Evolutionary conservation across 345 rosid species (phyloP).

Genomic region (Lepidium didymum): DNA sequence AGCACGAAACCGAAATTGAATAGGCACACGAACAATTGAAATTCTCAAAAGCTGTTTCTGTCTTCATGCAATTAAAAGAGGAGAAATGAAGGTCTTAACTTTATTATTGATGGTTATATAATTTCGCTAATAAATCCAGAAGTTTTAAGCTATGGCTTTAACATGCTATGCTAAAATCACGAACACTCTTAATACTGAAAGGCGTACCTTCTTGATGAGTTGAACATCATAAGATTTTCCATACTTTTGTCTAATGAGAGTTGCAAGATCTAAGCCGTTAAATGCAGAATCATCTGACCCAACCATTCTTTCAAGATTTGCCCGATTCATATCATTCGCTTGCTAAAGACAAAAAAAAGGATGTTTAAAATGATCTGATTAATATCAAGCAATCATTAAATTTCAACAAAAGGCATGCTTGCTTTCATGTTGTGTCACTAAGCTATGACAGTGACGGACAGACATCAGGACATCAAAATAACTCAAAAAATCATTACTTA

Average conservation of each 20-base stretch:
- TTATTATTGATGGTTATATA: neutral
- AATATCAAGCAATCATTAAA: neutral
- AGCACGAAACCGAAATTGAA: neutral
- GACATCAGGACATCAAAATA: neutral
- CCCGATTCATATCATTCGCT: slow-evolving; percentile 50
- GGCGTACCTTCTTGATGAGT: slow-evolving; percentile 77
- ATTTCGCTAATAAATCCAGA: neutral
- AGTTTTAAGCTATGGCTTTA: neutral
- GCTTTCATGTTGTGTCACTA: neutral
- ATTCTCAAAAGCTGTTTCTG: neutral
- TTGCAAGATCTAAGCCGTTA: slow-evolving; percentile 88
- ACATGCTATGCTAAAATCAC: neutral
- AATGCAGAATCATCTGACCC: slow-evolving; percentile 86
- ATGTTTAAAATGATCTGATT: neutral
- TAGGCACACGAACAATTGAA: neutral
- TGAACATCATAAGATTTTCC: slow-evolving; percentile 95
- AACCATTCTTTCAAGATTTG: slow-evolving; percentile 83
- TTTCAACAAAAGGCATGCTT: neutral
- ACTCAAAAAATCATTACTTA: neutral
- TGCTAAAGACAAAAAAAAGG: slow-evolving; percentile 31
- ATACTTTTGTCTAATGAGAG: slow-evolving; percentile 85
- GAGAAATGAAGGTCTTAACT: neutral
- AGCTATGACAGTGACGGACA: neutral
- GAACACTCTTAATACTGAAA: neutral
- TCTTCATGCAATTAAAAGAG: neutral